Percentiles rank a stretch among this genome's conserved stretches.
Conservation (phyloP, 1,284 basidiomycete genomes). For the Cystobasidium pallidum region DNA sequence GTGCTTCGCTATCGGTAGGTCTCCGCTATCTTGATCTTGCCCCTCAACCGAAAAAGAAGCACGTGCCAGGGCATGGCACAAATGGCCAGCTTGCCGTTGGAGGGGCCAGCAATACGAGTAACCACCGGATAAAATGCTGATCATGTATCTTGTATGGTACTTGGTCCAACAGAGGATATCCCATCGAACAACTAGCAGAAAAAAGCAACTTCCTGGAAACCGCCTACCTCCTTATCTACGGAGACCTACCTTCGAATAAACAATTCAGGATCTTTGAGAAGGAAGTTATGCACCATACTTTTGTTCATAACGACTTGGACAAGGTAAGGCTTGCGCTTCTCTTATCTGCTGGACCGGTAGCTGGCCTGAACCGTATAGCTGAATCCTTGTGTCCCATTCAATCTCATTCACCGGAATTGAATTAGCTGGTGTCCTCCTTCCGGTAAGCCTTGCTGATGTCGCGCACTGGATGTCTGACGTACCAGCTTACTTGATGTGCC, state of each 20-base stretch:
- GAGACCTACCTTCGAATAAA: slow-evolving; percentile 69
- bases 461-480: too few relatives aligned
- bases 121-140: too few relatives aligned
- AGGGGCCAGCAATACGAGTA: too few relatives aligned
- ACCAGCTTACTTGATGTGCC: slow-evolving; percentile 69
- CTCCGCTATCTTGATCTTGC: neutral
- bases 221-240: slow-evolving; percentile 64
- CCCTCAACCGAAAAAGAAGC: slow-evolving; percentile 7
- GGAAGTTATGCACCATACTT: slow-evolving; percentile 76
- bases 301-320: slow-evolving; percentile 76
- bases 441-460: slow-evolving; percentile 7
- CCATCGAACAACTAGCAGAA: slow-evolving; percentile 82
- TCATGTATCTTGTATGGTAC: too few relatives aligned
- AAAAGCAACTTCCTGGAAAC: slow-evolving; percentile 76
- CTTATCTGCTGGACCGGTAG: neutral
- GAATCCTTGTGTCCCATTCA: neutral
- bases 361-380: neutral
- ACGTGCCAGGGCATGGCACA: neutral
- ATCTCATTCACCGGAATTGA: neutral
- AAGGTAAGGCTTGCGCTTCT: slow-evolving; percentile 60
- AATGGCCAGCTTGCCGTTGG: slow-evolving; percentile 1
- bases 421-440: slow-evolving; percentile 43
- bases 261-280: slow-evolving; percentile 69
- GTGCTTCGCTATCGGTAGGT: slow-evolving; percentile 65
- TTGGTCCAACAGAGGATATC: slow-evolving; percentile 70